Conservation (phyloP, 139 green algal genomes). For the Coelastrella sp. region DNA sequence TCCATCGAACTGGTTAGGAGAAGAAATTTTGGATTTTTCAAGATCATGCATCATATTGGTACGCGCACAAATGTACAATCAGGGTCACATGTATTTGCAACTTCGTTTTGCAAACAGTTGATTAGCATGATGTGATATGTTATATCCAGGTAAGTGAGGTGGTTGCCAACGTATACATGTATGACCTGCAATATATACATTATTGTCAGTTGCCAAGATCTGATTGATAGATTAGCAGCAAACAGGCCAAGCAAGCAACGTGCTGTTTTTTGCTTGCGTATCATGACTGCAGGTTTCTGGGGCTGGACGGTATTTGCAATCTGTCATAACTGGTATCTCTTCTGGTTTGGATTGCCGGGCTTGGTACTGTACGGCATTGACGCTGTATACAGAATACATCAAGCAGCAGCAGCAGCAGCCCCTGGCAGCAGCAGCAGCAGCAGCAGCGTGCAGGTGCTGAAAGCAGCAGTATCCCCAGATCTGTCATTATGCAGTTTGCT, state of each 20-base stretch:
- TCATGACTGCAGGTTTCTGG: neutral
- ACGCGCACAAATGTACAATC: too few relatives aligned
- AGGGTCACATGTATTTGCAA: neutral
- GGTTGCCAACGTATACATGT: too few relatives aligned
- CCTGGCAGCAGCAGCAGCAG: neutral
- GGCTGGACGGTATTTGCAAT: neutral
- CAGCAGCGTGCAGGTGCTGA: neutral
- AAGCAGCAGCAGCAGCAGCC: neutral
- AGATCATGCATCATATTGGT: neutral
- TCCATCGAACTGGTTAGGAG: neutral
- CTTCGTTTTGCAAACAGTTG: too few relatives aligned
- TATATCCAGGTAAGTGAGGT: too few relatives aligned
- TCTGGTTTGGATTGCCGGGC: neutral
- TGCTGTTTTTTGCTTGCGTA: too few relatives aligned
- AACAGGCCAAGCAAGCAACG: neutral
- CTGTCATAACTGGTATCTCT: neutral
- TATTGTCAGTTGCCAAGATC: too few relatives aligned
- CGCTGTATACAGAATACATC: neutral
- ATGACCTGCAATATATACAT: too few relatives aligned
- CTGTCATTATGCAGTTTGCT: neutral
- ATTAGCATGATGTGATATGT: too few relatives aligned
- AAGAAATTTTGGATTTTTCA: neutral
- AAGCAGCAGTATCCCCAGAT: neutral
- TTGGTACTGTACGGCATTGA: neutral
- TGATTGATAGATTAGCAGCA: too few relatives aligned